These are phyloP conservation scores for Picochlorum sp. DNA, from an alignment of 139 green algal species.

Conservation along the genomic window DNA sequence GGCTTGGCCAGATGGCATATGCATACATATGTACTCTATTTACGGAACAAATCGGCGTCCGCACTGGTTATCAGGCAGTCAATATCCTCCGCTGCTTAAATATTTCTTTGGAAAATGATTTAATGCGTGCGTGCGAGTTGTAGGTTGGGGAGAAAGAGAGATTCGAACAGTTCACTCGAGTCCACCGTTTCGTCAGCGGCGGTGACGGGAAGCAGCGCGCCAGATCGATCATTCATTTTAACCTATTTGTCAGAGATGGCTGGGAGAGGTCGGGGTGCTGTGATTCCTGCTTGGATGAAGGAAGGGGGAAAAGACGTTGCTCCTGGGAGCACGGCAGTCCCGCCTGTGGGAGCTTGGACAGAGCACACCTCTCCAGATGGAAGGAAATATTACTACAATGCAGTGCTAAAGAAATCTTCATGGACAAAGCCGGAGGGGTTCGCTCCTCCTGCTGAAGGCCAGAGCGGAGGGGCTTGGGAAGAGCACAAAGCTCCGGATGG, in stretches of 20 bases:
- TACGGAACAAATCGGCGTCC: too few relatives aligned
- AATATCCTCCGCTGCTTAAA: too few relatives aligned
- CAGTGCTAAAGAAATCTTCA: constrained; percentile 52
- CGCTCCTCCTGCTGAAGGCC: constrained; percentile 6
- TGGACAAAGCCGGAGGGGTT: constrained; percentile 87
- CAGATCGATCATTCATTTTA: background rate
- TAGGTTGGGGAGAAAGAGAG: too few relatives aligned
- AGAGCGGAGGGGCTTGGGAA: constrained; percentile 57
- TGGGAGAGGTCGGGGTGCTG: constrained; percentile 19
- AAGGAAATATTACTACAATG: constrained; percentile 92
- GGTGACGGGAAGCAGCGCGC: background rate
- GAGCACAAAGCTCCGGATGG: constrained; percentile 76
- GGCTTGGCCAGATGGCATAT: too few relatives aligned
- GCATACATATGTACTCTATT: too few relatives aligned
- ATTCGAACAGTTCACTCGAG: too few relatives aligned
- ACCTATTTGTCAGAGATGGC: constrained; percentile 9
- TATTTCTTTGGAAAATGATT: too few relatives aligned
- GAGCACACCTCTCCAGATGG: constrained; percentile 83
- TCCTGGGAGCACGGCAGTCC: background rate
- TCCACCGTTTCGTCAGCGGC: background rate
- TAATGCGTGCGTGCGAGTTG: too few relatives aligned
- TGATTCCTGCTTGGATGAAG: constrained; percentile 30
- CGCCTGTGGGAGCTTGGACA: constrained; percentile 46
- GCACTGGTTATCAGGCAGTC: too few relatives aligned
- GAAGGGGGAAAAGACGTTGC: background rate